Percentiles rank a stretch among this genome's conserved stretches.
Evolutionary conservation across 106 monocot genomes (phyloP).

Genomic region (Dendrobium chrysotoxum): DNA sequence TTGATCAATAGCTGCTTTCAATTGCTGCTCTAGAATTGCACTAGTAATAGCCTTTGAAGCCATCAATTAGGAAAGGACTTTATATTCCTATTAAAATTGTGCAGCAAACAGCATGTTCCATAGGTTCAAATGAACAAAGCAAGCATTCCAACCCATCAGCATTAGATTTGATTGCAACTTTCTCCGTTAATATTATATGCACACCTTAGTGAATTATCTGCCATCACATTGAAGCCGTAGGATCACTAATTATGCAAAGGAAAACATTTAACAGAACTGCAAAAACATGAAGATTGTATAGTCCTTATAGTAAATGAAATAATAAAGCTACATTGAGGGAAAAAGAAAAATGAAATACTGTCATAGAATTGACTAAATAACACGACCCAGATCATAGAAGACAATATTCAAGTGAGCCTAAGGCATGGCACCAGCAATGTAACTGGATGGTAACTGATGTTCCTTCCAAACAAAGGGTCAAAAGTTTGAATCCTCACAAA

Average conservation of each 20-base stretch:
- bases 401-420: neutral
- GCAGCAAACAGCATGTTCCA: neutral
- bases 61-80: conserved; percentile 11
- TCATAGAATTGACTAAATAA: neutral
- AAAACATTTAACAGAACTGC: neutral
- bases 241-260: neutral
- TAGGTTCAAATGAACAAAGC: neutral
- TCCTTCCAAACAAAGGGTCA: neutral
- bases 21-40: conserved; percentile 1
- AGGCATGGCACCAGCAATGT: neutral
- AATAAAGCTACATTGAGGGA: neutral
- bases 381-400: neutral
- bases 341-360: neutral
- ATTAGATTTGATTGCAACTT: neutral
- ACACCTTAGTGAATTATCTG: neutral
- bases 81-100: neutral
- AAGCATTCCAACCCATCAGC: neutral
- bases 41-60: conserved; percentile 16
- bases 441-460: neutral
- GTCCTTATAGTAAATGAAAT: neutral
- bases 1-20: conserved; percentile 11
- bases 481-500: neutral
- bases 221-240: neutral
- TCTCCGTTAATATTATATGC: neutral
- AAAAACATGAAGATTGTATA: neutral